Evolutionary conservation across 345 rosid species (phyloP), one percentile per base, ranked within the genome.

Genomic region (Salix dunnii): DNA sequence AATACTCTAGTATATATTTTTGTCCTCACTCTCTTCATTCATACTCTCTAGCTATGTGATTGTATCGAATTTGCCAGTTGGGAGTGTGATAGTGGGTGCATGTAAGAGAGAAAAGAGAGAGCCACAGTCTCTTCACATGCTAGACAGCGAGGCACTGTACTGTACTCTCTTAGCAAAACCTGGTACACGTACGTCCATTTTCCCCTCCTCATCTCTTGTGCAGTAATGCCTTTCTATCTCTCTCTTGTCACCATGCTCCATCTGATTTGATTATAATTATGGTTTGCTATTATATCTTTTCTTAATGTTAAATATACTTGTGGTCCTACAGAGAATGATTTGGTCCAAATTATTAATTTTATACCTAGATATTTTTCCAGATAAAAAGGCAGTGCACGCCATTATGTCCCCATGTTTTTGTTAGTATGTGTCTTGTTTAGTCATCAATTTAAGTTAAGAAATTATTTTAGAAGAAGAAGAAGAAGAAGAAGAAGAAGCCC

Each of bases 121-220:
- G 77, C 76, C 84, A 79, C 82, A 79, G 68, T 74, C 38, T 6
- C 77, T 79, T 80, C 91, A 90, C 94, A 85, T 88, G 91, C 82
- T 78, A 72, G 90, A 86, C 94, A 87, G 90, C 94, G 77, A 83
- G 88, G 89, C 93, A 84, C 83, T 73, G 81, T 66, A 42, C 46
- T 42, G 89, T 83, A 79, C 84, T 75, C 83, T 77, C 84, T 82
- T 85, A 55, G 79, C 86, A 78, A 85, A 86, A 87, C 85, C 63
- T 71, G 82, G 81, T 80, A 80, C 88, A 77, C 80, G 23, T 80
- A 86, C 87, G 82, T 80, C 86, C 86, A 84, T 72, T 80, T 81
- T 77, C 82, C 76, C 86, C 82, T 84, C 81, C 79, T 17, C 78
- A 62, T 75, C 85, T 81, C 70, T 49, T 42, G 23, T 60, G 53